Base-by-base conservation (phyloP, 2,329 filamentous ascomycete genomes). In the Fusarium veterinarium region DNA sequence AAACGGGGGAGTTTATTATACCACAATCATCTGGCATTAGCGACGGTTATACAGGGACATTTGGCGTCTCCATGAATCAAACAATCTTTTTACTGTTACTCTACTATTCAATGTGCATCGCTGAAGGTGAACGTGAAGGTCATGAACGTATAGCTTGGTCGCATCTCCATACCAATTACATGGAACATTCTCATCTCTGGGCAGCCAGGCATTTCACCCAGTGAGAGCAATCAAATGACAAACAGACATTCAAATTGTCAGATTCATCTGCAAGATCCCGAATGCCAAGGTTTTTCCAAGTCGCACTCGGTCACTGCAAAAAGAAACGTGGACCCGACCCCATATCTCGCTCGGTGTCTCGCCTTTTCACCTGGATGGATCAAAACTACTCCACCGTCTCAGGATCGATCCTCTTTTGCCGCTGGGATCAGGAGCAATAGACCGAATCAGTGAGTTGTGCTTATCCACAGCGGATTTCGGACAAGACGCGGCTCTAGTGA, bases 61-160 rank as follows among this genome's bases (percentile, higher is more conserved):
- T 62, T 66, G 64, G 71, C 52, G 67, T 68, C 72, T 67, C 64
- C 28, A 76, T 67, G 64, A 77, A 77, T 77, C 64, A 66, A 73
- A 65, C 72, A 62, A 53, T 41, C 13, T 58, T 64, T 57, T 62
- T 60, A 60, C 53, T 66, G 37, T 63, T 59, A 64, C 25, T 31
- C 17, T 53, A 17, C 28, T 23, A 16, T 57, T 41, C 23, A 13
- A 31, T 30, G 41, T 71, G 37, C 19, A 42, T 12, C 25, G 41
- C 51, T 7, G 33, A 38, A 52, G 38, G 23, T 52, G 23, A 53
- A 38, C 20, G 23, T 52, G 33, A 28, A 40, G 28, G 48, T 12
- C 7, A 40, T 44, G 6, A 49, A 28, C 8, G 19, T 35, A 25
- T 31, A 28, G 28, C 28, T 28, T 28, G 28, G 28, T 28, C 28